These are phyloP conservation scores for Lagerstroemia speciosa DNA, from an alignment of 345 rosid genomes.

Conservation along the genomic window DNA sequence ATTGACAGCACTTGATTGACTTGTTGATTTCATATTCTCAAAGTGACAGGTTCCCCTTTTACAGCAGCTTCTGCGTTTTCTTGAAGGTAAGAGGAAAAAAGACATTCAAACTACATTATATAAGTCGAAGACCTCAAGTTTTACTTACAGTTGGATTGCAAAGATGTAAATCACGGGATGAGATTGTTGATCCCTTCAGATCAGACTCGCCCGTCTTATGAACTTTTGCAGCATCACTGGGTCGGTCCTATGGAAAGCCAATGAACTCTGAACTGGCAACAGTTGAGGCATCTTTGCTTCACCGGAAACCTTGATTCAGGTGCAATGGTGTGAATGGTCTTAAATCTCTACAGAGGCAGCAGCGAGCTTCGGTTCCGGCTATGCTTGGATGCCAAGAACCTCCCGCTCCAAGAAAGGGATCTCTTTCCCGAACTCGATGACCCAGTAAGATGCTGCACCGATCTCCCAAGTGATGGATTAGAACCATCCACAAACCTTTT, in stretches of 20 bases:
- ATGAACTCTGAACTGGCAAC: not conserved
- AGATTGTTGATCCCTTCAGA: constrained; percentile 2
- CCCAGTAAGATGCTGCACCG: constrained; percentile 12
- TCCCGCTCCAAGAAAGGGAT: constrained; percentile 54
- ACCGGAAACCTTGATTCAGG: not conserved
- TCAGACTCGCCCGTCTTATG: not conserved
- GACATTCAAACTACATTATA: not conserved
- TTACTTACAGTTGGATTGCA: constrained; percentile 4
- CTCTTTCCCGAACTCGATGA: constrained; percentile 42
- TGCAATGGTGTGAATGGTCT: not conserved
- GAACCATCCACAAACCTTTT: constrained; percentile 23
- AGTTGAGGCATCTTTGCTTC: not conserved
- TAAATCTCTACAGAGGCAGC: constrained; percentile 15
- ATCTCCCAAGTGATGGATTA: constrained; percentile 28
- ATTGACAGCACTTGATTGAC: constrained; percentile 3
- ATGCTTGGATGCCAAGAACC: constrained; percentile 27
- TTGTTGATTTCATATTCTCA: not conserved
- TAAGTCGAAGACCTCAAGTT: not conserved
- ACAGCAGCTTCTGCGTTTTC: not conserved
- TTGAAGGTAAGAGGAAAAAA: not conserved
- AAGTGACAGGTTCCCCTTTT: not conserved
- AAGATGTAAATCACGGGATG: not conserved
- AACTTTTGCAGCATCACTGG: not conserved
- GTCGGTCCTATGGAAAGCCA: not conserved
- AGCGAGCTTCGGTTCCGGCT: constrained; percentile 14